These are phyloP conservation scores for Psilocybe mexicana DNA, from an alignment of 1,284 basidiomycete genomes.

Conservation along the genomic window DNA sequence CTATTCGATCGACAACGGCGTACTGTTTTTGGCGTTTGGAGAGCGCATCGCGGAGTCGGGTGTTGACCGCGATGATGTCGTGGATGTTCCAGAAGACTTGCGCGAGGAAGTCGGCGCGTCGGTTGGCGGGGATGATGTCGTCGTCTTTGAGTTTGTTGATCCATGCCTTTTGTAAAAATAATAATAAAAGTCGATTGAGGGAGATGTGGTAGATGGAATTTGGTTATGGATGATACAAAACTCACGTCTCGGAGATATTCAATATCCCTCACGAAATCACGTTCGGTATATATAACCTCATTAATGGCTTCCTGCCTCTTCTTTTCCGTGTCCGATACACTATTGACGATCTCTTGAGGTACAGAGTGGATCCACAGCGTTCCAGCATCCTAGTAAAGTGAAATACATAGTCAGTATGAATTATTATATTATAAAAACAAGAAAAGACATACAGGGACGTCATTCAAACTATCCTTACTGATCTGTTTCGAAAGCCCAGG, in stretches of 20 bases:
- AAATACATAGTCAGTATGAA: not conserved
- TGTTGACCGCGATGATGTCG: conserved; percentile 93
- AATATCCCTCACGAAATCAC: conserved; percentile 97
- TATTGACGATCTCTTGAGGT: conserved; percentile 90
- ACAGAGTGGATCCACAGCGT: conserved; percentile 98
- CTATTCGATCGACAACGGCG: conserved; percentile 90
- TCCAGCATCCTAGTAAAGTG: conserved; percentile 69
- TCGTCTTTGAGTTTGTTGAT: conserved; percentile 80
- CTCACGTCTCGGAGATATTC: conserved; percentile 96
- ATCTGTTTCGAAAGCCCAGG: conserved; percentile 84
- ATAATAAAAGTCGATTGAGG: not conserved
- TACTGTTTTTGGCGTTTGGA: conserved; percentile 95
- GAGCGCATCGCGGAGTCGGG: conserved; percentile 87
- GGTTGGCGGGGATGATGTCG: conserved; percentile 77
- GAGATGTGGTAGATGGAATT: not conserved
- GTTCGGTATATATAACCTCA: conserved; percentile 98
- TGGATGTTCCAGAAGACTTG: conserved; percentile 99
- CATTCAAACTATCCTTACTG: conserved; percentile 81
- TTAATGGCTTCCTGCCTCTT: conserved; percentile 98
- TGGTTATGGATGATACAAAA: conserved; percentile 24
- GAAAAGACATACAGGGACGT: conserved; percentile 59
- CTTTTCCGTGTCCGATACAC: conserved; percentile 91
- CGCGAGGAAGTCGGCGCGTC: conserved; percentile 85
- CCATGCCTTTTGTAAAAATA: conserved; percentile 65
- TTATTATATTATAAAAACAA: not conserved